Evolutionary conservation across 345 rosid species (phyloP).

Genomic region (Jatropha curcas): DNA sequence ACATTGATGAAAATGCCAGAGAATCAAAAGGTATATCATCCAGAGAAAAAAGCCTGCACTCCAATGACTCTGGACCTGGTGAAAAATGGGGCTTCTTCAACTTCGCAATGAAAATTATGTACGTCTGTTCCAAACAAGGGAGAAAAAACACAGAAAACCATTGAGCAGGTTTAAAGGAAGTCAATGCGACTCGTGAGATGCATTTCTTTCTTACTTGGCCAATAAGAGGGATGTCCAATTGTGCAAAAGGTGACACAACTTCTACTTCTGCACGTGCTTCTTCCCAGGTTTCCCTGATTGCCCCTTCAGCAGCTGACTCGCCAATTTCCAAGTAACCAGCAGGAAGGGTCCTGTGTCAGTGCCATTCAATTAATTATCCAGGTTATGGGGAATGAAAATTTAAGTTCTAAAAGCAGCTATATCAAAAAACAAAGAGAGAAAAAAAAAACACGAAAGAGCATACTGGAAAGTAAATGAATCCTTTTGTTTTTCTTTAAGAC

Average conservation of each 20-base stretch:
- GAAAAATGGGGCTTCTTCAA: conserved; percentile 74
- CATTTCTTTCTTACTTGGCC: conserved; percentile 62
- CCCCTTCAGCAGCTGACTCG: conserved; percentile 95
- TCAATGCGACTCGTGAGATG: conserved; percentile 9
- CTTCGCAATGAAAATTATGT: conserved; percentile 87
- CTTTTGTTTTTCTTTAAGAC: neutral
- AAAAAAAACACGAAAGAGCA: neutral
- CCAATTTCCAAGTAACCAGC: conserved; percentile 99
- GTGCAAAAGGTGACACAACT: conserved; percentile 86
- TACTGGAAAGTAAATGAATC: conserved; percentile 3
- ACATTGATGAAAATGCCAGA: conserved; percentile 89
- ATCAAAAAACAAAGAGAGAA: conserved; percentile 1
- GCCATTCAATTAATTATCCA: conserved; percentile 20
- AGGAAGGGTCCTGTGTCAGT: conserved; percentile 83
- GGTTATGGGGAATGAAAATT: conserved; percentile 11
- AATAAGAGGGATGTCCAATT: conserved; percentile 88
- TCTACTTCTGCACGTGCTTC: conserved; percentile 94
- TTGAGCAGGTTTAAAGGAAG: conserved; percentile 14
- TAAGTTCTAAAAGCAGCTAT: neutral
- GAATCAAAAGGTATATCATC: conserved; percentile 90
- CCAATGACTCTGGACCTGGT: conserved; percentile 92
- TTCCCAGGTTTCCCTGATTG: conserved; percentile 94
- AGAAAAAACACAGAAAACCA: conserved; percentile 9
- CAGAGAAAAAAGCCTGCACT: conserved; percentile 74
- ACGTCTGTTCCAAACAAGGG: conserved; percentile 64